Evolutionary conservation across 2,329 filamentous ascomycete species (phyloP).

Genomic region (Dothistroma septosporum): DNA sequence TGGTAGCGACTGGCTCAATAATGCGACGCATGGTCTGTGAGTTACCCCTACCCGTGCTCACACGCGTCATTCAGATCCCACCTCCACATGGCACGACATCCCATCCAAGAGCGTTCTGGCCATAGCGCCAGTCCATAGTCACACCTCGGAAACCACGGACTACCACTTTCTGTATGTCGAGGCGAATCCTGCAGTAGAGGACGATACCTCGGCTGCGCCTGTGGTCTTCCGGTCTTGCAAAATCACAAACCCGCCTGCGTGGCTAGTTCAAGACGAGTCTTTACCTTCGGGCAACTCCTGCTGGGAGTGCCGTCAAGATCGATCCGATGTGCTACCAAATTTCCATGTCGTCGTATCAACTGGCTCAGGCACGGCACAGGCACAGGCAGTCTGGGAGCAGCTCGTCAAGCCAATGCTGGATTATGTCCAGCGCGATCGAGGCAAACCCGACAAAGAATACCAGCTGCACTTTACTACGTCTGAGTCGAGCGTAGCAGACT

Average conservation of each 20-base stretch:
- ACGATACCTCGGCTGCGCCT: constrained; percentile 18
- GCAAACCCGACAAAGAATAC: constrained; percentile 39
- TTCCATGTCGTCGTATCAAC: constrained; percentile 46
- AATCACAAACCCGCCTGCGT: constrained; percentile 24
- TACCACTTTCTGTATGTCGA: constrained; percentile 24
- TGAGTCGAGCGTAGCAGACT: constrained; percentile 59
- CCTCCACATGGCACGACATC: constrained; percentile 20
- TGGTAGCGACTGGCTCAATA: neutral
- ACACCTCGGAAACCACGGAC: neutral
- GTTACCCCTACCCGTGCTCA: neutral
- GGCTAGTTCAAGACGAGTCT: constrained; percentile 23
- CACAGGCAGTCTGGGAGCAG: constrained; percentile 38
- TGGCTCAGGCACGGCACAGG: constrained; percentile 43
- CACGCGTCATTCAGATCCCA: constrained; percentile 9
- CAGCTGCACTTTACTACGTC: constrained; percentile 57
- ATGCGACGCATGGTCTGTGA: neutral
- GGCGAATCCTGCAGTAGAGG: constrained; percentile 17
- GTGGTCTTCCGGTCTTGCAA: constrained; percentile 20
- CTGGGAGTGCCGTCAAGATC: constrained; percentile 19
- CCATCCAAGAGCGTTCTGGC: constrained; percentile 24
- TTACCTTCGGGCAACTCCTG: constrained; percentile 19
- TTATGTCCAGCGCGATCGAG: constrained; percentile 37
- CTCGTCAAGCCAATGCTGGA: constrained; percentile 42
- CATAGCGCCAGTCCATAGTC: constrained; percentile 12
- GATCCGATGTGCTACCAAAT: constrained; percentile 12